Percentiles rank a stretch among this genome's conserved stretches.
Evolutionary conservation across 1,284 basidiomycete species (phyloP).

Genomic region (Kwoniella shivajii): DNA sequence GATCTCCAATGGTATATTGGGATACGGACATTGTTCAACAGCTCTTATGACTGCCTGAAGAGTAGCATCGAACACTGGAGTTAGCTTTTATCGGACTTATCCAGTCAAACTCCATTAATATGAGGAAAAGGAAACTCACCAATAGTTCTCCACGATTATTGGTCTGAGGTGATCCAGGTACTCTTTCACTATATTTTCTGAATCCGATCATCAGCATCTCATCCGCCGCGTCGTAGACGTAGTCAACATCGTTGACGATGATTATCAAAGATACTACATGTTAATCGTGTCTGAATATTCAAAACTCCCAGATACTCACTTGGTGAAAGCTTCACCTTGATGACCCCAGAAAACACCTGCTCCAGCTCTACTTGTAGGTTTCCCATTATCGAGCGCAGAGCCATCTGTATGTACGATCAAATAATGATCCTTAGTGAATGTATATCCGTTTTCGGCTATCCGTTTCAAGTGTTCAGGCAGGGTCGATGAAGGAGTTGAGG

Average conservation of each 20-base stretch:
- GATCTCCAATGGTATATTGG: constrained; percentile 52
- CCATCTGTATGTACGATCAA: constrained; percentile 54
- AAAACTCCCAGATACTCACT: constrained; percentile 20
- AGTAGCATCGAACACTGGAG: not conserved
- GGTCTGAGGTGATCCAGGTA: constrained; percentile 52
- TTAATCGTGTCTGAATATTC: not conserved
- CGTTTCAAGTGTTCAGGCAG: constrained; percentile 20
- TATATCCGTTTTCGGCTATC: constrained; percentile 37
- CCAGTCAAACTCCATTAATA: too few relatives aligned
- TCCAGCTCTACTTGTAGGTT: constrained; percentile 44
- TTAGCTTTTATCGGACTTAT: not conserved
- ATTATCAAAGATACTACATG: not conserved
- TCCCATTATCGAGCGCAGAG: constrained; percentile 46
- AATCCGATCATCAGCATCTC: not conserved
- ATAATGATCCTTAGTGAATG: constrained; percentile 28
- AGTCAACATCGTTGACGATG: not conserved
- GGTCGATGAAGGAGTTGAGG: not conserved
- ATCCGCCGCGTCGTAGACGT: not conserved
- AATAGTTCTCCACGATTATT: constrained; percentile 56
- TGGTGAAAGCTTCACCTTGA: constrained; percentile 29
- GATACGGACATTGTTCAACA: constrained; percentile 50
- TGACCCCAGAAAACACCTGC: constrained; percentile 52
- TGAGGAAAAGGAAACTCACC: constrained; percentile 26
- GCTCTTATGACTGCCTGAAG: constrained; percentile 52
- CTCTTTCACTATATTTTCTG: constrained; percentile 48